Percentiles rank a stretch among this genome's conserved stretches.
These are phyloP conservation scores for Globisporangium polare DNA, from an alignment of 352 stramenopile species.

Conservation along the genomic window DNA sequence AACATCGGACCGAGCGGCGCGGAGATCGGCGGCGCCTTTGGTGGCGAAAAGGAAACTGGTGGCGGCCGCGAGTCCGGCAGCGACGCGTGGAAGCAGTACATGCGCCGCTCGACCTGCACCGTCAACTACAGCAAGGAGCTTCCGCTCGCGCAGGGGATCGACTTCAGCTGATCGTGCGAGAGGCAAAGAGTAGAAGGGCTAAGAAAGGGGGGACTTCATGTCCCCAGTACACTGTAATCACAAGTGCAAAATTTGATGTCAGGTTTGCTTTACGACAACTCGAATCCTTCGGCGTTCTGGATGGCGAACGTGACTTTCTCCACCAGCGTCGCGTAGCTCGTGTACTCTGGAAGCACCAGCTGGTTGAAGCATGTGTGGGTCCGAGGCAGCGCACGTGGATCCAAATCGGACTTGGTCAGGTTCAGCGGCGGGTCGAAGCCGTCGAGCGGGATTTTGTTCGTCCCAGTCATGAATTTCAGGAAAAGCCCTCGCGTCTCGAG, in stretches of 20 bases:
- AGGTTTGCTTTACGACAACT: constrained; percentile 45
- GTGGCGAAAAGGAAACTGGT: constrained; percentile 91
- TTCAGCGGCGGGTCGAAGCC: constrained; percentile 86
- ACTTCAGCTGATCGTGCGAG: constrained; percentile 62
- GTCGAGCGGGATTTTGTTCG: constrained; percentile 79
- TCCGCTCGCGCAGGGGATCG: constrained; percentile 90
- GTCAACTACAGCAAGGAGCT: constrained; percentile 93
- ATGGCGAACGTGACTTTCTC: constrained; percentile 81
- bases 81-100: constrained; percentile 94
- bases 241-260: background rate
- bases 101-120: constrained; percentile 92
- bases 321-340: constrained; percentile 52
- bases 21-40: constrained; percentile 92
- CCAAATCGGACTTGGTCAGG: constrained; percentile 76
- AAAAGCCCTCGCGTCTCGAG: constrained; percentile 57
- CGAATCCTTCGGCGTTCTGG: constrained; percentile 74
- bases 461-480: constrained; percentile 85
- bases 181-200: background rate
- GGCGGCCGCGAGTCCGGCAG: constrained; percentile 89
- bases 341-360: constrained; percentile 81
- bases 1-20: constrained; percentile 91
- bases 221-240: background rate
- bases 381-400: constrained; percentile 55
- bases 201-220: too few species aligned
- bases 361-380: constrained; percentile 90